A percentile compares a stretch with the other conserved stretches of the same genome.
phyloP scores from a whole-genome alignment of 164 flowering plant genomes.

The Sedum album region DNA sequence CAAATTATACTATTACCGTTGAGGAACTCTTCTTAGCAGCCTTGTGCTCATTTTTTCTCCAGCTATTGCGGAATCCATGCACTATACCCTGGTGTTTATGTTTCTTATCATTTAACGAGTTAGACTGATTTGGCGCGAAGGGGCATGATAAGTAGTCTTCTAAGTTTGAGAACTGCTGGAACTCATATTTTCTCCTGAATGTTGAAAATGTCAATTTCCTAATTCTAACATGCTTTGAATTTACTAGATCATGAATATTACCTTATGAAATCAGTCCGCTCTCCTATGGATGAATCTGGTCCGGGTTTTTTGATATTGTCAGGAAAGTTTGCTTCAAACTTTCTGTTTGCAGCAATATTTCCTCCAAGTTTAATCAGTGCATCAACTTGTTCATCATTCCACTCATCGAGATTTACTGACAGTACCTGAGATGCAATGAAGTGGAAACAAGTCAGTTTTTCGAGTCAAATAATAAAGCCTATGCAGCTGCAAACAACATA shows the following conservation, averaged over 20 bases:
- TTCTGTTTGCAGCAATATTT: conserved; percentile 50
- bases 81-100: conserved; percentile 42
- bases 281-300: too few relatives aligned
- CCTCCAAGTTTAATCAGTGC: conserved; percentile 58
- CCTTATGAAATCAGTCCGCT: conserved; percentile 80
- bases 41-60: conserved; percentile 54
- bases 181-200: too few relatives aligned
- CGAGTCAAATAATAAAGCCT: not conserved
- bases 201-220: conserved; percentile 20
- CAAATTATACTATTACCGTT: not conserved
- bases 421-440: conserved; percentile 44
- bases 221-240: conserved; percentile 12
- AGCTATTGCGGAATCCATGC: conserved; percentile 66
- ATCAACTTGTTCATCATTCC: conserved; percentile 88
- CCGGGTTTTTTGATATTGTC: conserved; percentile 50
- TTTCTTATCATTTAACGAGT: conserved; percentile 35
- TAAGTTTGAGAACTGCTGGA: conserved; percentile 41
- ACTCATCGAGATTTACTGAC: conserved; percentile 90
- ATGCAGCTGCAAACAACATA: not conserved
- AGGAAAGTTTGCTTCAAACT: conserved; percentile 73
- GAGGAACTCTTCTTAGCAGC: conserved; percentile 31
- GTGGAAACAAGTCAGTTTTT: not conserved
- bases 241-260: conserved; percentile 14
- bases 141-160: conserved; percentile 27
- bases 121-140: conserved; percentile 19